These are phyloP conservation scores for Calocybe gangraenosa DNA, from an alignment of 768 basidiomycete genomes.

Conservation along the genomic window DNA sequence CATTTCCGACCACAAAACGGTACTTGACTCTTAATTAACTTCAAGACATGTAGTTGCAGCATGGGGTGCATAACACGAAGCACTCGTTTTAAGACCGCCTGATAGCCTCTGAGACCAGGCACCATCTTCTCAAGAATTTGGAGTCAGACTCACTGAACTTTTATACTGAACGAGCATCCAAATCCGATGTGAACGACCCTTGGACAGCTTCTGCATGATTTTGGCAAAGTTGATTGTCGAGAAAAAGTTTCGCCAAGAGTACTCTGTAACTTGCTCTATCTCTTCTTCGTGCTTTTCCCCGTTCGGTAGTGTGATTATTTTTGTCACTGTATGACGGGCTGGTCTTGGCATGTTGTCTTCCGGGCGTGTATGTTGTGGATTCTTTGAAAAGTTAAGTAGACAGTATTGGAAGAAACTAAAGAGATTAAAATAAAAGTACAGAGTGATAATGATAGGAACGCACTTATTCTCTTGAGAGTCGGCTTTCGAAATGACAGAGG, in stretches of 20 bases:
- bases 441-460: conserved; percentile 5
- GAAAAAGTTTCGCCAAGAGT: conserved; percentile 98
- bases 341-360: conserved; percentile 66
- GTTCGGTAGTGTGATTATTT: conserved; percentile 59
- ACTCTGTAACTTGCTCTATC: conserved; percentile 88
- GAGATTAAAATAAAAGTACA: conserved; percentile 3
- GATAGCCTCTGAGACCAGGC: neutral
- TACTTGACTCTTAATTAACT: conserved; percentile 98
- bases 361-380: conserved; percentile 50
- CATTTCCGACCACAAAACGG: conserved; percentile 98
- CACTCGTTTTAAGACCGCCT: conserved; percentile 96
- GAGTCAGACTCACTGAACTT: conserved; percentile 71
- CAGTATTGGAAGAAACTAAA: conserved; percentile 95
- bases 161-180: conserved; percentile 98
- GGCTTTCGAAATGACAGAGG: conserved; percentile 80
- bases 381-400: conserved; percentile 68
- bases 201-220: conserved; percentile 96
- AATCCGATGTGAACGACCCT: conserved; percentile 90
- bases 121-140: neutral
- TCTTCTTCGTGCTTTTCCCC: conserved; percentile 81
- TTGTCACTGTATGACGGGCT: conserved; percentile 54
- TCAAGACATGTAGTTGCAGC: conserved; percentile 91
- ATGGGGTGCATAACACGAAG: conserved; percentile 91
- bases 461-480: conserved; percentile 87
- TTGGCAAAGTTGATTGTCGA: conserved; percentile 95